Conservation (phyloP, 1,284 basidiomycete species). For the Cutaneotrichosporon sp. region DNA sequence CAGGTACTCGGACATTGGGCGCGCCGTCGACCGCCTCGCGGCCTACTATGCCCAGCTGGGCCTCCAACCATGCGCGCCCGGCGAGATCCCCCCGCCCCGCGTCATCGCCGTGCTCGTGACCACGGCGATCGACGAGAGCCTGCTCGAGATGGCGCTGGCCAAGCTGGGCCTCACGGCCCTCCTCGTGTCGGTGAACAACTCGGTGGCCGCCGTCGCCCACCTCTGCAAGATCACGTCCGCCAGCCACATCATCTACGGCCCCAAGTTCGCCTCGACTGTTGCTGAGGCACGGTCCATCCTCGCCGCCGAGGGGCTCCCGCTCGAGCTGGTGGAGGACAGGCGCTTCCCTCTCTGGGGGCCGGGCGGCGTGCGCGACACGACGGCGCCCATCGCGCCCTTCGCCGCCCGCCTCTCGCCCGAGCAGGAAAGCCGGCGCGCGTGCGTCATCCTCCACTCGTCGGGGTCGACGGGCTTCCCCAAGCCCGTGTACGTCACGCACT, state of each 20-base stretch:
- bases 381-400: slow-evolving; percentile 52
- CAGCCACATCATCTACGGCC: slow-evolving; percentile 58
- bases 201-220: slow-evolving; percentile 61
- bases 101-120: slow-evolving; percentile 55
- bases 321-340: slow-evolving; percentile 53
- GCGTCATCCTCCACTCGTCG: slow-evolving; percentile 64
- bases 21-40: slow-evolving; percentile 56
- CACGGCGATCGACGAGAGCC: slow-evolving; percentile 56
- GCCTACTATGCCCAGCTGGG: slow-evolving; percentile 50
- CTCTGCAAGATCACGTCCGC: slow-evolving; percentile 59
- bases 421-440: slow-evolving; percentile 56
- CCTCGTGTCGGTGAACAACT: slow-evolving; percentile 63
- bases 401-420: slow-evolving; percentile 56
- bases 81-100: slow-evolving; percentile 44
- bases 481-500: slow-evolving; percentile 49
- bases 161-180: slow-evolving; percentile 57
- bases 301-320: slow-evolving; percentile 39
- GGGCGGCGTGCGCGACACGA: slow-evolving; percentile 49
- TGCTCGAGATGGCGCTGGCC: slow-evolving; percentile 58
- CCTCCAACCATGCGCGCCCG: slow-evolving; percentile 17
- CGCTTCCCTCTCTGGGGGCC: slow-evolving; percentile 58
- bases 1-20: slow-evolving; percentile 50
- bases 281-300: slow-evolving; percentile 49
- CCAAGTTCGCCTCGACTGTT: slow-evolving; percentile 53
- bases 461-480: slow-evolving; percentile 61